phyloP scores from a whole-genome alignment of 305 asterid species.

The Fraxinus paxiana region DNA sequence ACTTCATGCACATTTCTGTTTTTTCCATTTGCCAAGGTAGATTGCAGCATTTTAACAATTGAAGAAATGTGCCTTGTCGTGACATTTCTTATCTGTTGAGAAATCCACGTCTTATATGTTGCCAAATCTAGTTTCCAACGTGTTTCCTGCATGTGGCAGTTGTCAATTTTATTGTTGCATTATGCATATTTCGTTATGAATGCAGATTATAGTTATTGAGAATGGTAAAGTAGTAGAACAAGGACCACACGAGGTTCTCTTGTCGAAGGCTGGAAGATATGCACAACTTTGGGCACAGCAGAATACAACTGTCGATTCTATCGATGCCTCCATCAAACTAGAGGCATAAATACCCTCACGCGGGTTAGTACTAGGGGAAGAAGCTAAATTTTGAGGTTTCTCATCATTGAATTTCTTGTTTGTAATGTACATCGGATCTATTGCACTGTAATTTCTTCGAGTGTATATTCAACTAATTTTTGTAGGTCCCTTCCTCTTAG shows the following conservation, averaged over 20 bases:
- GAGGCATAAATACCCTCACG: conserved; percentile 34
- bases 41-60: no score
- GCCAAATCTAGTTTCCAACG: background rate
- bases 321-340: conserved; percentile 61
- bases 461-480: background rate
- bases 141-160: background rate
- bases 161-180: background rate
- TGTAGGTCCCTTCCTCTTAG: background rate
- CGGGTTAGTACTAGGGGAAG: background rate
- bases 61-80: background rate
- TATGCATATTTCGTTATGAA: background rate
- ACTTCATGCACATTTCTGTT: background rate
- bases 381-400: conserved; percentile 14
- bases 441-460: conserved; percentile 11
- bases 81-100: background rate
- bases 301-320: conserved; percentile 67
- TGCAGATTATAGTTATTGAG: conserved; percentile 86
- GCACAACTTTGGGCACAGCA: conserved; percentile 95
- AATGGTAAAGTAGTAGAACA: conserved; percentile 89
- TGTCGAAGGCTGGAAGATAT: conserved; percentile 72
- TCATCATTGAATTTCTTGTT: background rate
- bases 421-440: background rate
- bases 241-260: conserved; percentile 85
- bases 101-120: background rate
- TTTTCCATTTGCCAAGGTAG: background rate